phyloP scores from a whole-genome alignment of 306 rosid species.

The Abrus pulchellus region DNA sequence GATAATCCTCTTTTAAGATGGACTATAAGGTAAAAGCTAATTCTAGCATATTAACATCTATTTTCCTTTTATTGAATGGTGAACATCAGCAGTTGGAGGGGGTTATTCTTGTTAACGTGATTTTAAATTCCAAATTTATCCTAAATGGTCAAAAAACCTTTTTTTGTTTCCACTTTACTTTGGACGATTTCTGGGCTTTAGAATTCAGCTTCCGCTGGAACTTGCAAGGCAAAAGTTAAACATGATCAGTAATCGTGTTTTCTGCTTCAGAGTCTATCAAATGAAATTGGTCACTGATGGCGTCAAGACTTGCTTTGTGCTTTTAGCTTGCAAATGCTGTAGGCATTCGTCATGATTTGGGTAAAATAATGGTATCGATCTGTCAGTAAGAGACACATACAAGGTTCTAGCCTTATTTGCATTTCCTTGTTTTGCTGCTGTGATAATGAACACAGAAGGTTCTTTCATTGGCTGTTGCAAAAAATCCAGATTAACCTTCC shows the following conservation, averaged over 20 bases:
- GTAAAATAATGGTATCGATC: background rate
- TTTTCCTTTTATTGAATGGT: background rate
- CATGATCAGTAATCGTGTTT: background rate
- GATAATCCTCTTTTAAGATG: constrained; percentile 1
- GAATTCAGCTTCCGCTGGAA: background rate
- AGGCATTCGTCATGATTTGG: background rate
- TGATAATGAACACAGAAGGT: background rate
- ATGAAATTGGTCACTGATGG: too few species aligned
- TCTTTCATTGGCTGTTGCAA: background rate
- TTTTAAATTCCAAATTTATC: constrained; percentile 3
- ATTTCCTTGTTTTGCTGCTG: background rate
- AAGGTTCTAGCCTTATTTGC: background rate
- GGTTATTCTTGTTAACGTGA: background rate
- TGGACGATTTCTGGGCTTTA: background rate
- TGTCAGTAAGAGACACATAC: background rate
- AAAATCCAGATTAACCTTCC: background rate
- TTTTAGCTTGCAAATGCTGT: background rate
- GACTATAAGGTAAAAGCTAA: constrained; percentile 10
- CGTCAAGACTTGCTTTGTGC: background rate
- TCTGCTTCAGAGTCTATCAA: background rate
- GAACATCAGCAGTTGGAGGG: background rate
- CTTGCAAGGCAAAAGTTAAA: background rate
- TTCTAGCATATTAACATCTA: background rate
- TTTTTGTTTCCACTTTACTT: background rate
- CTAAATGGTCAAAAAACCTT: background rate